phyloP scores from a whole-genome alignment of 495 filamentous ascomycete species.

The Oidiodendron maius region DNA sequence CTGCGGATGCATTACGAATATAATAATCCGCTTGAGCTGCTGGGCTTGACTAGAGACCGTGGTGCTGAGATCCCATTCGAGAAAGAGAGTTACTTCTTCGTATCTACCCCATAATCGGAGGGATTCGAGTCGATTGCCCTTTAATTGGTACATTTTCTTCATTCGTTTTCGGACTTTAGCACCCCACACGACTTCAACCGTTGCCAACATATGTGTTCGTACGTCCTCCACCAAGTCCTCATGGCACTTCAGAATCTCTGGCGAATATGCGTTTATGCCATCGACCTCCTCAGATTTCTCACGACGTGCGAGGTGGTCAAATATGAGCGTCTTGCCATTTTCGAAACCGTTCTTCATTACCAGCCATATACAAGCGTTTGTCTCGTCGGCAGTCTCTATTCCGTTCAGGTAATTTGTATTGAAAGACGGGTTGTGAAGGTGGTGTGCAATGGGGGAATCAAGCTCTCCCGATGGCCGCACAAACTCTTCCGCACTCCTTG shows the following conservation, averaged over 20 bases:
- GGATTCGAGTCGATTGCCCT: too few relatives aligned
- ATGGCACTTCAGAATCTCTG: not conserved
- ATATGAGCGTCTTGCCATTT: not conserved
- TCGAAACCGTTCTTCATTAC: not conserved
- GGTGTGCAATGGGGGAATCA: not conserved
- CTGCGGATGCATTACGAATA: not conserved
- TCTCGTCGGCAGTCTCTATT: not conserved
- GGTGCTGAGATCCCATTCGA: not conserved
- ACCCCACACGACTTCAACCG: not conserved
- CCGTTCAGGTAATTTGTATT: not conserved
- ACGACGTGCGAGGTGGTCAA: not conserved
- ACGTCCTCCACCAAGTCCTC: not conserved
- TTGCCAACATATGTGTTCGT: not conserved
- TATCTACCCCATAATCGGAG: not conserved
- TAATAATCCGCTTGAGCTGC: not conserved
- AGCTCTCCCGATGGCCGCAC: not conserved
- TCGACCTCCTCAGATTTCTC: not conserved
- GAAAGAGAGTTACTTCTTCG: not conserved
- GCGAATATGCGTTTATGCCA: not conserved
- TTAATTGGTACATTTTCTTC: not conserved
- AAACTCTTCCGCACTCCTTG: constrained; percentile 34
- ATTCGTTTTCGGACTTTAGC: not conserved
- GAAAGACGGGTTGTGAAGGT: not conserved
- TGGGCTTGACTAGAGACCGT: not conserved
- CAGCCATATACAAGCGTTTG: not conserved